These are phyloP conservation scores for Acacia acuminata DNA, from an alignment of 306 rosid species.

Conservation along the genomic window DNA sequence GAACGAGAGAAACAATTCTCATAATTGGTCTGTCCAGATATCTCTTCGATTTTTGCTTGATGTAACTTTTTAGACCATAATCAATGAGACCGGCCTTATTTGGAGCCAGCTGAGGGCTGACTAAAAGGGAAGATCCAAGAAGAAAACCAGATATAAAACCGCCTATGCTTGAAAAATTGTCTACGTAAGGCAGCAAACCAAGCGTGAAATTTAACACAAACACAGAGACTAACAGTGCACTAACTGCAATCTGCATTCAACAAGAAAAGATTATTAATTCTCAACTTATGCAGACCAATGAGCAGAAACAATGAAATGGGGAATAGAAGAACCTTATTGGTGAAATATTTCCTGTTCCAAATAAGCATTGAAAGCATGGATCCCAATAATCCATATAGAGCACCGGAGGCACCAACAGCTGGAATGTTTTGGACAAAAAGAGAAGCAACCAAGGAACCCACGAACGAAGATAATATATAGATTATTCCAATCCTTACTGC, in stretches of 20 bases:
- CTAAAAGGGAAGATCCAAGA: constrained; percentile 68
- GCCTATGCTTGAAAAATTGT: constrained; percentile 79
- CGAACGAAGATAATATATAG: constrained; percentile 71
- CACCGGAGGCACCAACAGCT: constrained; percentile 74
- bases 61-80: constrained; percentile 46
- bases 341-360: constrained; percentile 68
- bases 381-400: constrained; percentile 85
- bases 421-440: constrained; percentile 72
- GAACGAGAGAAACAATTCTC: constrained; percentile 60
- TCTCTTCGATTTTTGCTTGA: constrained; percentile 57
- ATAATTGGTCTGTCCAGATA: constrained; percentile 65
- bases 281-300: constrained; percentile 15
- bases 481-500: constrained; percentile 79
- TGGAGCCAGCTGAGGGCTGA: constrained; percentile 54
- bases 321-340: constrained; percentile 56
- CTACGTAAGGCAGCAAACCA: constrained; percentile 79
- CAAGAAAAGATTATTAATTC: constrained; percentile 22
- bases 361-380: constrained; percentile 67
- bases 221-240: constrained; percentile 54
- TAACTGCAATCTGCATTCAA: constrained; percentile 62
- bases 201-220: constrained; percentile 62
- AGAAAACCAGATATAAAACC: constrained; percentile 88
- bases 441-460: constrained; percentile 84
- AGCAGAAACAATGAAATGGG: constrained; percentile 3
- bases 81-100: constrained; percentile 56